phyloP scores from a whole-genome alignment of 2,329 filamentous ascomycete genomes.

The Talaromyces rugulosus region DNA sequence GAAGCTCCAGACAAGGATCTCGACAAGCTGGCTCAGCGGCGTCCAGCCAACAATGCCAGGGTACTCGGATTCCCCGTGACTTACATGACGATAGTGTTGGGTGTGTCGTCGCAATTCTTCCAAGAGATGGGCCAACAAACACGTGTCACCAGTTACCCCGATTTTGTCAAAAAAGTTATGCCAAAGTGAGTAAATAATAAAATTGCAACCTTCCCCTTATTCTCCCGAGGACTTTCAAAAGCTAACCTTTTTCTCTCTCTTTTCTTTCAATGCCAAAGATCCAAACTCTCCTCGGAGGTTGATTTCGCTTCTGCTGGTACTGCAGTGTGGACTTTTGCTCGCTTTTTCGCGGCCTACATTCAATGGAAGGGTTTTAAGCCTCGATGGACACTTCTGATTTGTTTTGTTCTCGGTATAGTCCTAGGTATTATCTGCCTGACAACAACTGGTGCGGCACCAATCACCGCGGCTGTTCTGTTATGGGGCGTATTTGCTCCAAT shows the following conservation, averaged over 20 bases:
- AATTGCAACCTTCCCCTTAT: neutral
- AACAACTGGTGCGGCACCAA: conserved; percentile 38
- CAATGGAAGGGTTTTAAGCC: conserved; percentile 52
- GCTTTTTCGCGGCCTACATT: conserved; percentile 52
- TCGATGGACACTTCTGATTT: conserved; percentile 51
- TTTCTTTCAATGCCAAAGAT: neutral
- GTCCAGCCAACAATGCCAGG: conserved; percentile 45
- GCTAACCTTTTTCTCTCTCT: neutral
- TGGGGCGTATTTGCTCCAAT: conserved; percentile 58
- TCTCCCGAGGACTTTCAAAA: too few species aligned
- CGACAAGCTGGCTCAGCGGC: conserved; percentile 49
- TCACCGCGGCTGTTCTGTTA: conserved; percentile 47
- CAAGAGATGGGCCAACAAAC: conserved; percentile 60
- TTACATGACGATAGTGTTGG: conserved; percentile 53
- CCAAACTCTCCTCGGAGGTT: neutral
- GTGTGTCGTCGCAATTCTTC: conserved; percentile 53
- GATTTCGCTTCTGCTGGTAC: conserved; percentile 21
- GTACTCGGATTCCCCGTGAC: conserved; percentile 46
- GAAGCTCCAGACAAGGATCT: conserved; percentile 60
- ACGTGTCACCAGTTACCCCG: conserved; percentile 29
- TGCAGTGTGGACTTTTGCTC: conserved; percentile 54
- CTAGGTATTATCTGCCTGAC: conserved; percentile 51
- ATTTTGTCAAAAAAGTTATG: neutral
- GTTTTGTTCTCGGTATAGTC: conserved; percentile 50
- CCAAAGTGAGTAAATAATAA: neutral